These are phyloP conservation scores for Blastocystis sp. DNA, from an alignment of 352 stramenopile species.

Conservation along the genomic window DNA sequence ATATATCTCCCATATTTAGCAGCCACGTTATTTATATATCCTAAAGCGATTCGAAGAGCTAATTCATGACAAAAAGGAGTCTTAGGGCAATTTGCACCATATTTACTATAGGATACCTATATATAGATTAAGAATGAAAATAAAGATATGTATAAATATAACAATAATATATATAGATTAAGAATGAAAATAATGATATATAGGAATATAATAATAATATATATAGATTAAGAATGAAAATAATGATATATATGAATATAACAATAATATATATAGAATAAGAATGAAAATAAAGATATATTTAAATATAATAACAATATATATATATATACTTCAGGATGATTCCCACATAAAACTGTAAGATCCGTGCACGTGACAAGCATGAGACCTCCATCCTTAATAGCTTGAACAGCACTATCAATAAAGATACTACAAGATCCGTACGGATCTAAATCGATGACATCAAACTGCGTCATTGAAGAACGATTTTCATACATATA, in stretches of 20 bases:
- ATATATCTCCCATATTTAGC: slow-evolving; percentile 85
- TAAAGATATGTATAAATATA: too few species aligned
- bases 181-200: too few species aligned
- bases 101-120: slow-evolving; percentile 62
- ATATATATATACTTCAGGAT: slow-evolving; percentile 38
- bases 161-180: too few species aligned
- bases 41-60: slow-evolving; percentile 69
- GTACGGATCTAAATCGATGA: slow-evolving; percentile 98
- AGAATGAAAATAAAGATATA: too few species aligned
- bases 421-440: slow-evolving; percentile 89
- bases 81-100: slow-evolving; percentile 56
- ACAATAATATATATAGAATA: too few species aligned
- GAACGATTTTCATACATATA: slow-evolving; percentile 44
- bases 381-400: slow-evolving; percentile 79
- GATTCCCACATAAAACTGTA: slow-evolving; percentile 52
- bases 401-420: slow-evolving; percentile 77
- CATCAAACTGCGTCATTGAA: slow-evolving; percentile 83
- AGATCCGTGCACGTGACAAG: slow-evolving; percentile 99
- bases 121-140: too few species aligned
- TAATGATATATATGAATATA: too few species aligned
- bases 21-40: slow-evolving; percentile 73
- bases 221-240: too few species aligned
- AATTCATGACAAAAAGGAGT: slow-evolving; percentile 64
- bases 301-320: too few species aligned
- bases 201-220: too few species aligned